Evolutionary conservation across 768 basidiomycete species (phyloP), one percentile per base, ranked within the genome.

Genomic region (Cubamyces sp.): DNA sequence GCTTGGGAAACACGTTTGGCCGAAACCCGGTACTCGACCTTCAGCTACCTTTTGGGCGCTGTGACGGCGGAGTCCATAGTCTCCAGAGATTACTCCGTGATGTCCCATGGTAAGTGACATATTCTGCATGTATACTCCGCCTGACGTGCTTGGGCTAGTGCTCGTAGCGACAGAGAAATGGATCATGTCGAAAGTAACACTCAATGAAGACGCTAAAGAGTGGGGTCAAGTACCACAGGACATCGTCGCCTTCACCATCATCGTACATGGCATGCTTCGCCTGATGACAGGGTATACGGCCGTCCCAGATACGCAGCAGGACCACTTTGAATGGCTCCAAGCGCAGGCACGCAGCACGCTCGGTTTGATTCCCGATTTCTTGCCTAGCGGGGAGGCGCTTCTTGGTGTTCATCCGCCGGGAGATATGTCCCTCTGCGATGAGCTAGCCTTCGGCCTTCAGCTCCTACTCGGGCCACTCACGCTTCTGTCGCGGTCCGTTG

Each of bases 201-300:
- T 16, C 39, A 40, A 16, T 16, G 39, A 6, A 14, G 16, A 43
- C 42, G 11, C 23, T 16, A 5, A 21, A 14, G 9, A n/a, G n/a
- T n/a, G n/a, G n/a, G n/a, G n/a, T n/a, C 23, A 15, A 18, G 1
- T 15, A 21, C n/a, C 54, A 5, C 42, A 55, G 43, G 34, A 5
- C n/a, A 46, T 19, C 42, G 8, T 16, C 23, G 43, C 43, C 18
- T 55, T 55, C 54, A 4, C 19, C 26, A 55, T 55, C 42, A 28
- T 55, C 25, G 26, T 46, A 11, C 43, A 55, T n/a, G 45, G 54
- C 54, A 55, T 46, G 43, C 43, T 55, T 16, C 30, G 54, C 40
- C 25, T 54, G 8, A n/a, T 43, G 12, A 6, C 15, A 25, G n/a
- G 39, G 3, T 40, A 53, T 34, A 53, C 52, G 15, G 18, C 19